Conservation (phyloP, 176 grass and related monocot genomes). For the Eleusine indica region DNA sequence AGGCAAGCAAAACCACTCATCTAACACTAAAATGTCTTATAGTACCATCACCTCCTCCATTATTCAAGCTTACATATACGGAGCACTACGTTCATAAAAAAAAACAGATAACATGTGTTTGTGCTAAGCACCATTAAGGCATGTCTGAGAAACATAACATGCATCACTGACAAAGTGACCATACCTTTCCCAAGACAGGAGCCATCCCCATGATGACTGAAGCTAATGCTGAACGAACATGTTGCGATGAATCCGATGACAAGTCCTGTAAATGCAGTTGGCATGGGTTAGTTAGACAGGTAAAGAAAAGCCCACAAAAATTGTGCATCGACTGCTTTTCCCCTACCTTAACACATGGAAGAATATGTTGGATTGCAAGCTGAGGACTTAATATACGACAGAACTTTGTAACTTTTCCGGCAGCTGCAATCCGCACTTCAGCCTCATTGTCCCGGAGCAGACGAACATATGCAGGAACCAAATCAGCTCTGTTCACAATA, state of each 20-base stretch:
- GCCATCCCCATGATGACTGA: slow-evolving; percentile 99
- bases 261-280: slow-evolving; percentile 56
- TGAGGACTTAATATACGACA: slow-evolving; percentile 69
- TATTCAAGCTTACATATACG: slow-evolving; percentile 2
- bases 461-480: slow-evolving; percentile 76
- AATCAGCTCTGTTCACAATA: slow-evolving; percentile 50
- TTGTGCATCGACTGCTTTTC: neutral
- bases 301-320: neutral
- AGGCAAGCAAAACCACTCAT: neutral
- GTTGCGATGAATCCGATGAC: slow-evolving; percentile 91
- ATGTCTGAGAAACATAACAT: slow-evolving; percentile 1
- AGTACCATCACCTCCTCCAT: neutral
- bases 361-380: slow-evolving; percentile 74
- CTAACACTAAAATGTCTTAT: neutral
- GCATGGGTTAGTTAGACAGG: slow-evolving; percentile 12
- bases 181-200: slow-evolving; percentile 85
- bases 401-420: slow-evolving; percentile 88
- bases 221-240: slow-evolving; percentile 98
- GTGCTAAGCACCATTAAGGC: too few species aligned
- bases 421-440: slow-evolving; percentile 84
- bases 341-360: slow-evolving; percentile 78
- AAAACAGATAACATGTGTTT: neutral
- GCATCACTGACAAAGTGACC: slow-evolving; percentile 2
- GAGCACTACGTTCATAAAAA: neutral
- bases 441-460: slow-evolving; percentile 86